phyloP scores from a whole-genome alignment of 768 basidiomycete genomes.

The Pleurotus platypus region DNA sequence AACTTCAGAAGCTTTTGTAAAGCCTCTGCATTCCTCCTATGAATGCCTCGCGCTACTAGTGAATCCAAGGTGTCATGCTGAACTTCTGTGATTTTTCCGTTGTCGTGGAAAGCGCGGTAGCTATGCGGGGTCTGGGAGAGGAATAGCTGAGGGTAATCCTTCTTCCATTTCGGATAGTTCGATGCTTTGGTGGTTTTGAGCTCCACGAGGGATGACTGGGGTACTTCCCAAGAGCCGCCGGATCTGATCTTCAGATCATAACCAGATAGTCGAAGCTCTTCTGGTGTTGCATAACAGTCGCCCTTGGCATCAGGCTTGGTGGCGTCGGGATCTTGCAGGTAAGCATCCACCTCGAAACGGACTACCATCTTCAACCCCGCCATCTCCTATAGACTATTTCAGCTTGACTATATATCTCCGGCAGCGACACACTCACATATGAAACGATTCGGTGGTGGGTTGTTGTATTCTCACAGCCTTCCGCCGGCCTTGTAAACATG shows the following conservation, averaged over 20 bases:
- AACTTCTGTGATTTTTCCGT: conserved; percentile 49
- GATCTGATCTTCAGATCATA: conserved; percentile 14
- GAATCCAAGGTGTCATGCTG: conserved; percentile 38
- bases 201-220: conserved; percentile 42
- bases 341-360: conserved; percentile 56
- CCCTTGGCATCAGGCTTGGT: conserved; percentile 14
- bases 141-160: conserved; percentile 62
- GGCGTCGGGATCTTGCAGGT: conserved; percentile 19
- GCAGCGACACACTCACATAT: conserved; percentile 45
- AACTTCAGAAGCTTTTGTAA: conserved; percentile 35
- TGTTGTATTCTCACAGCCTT: conserved; percentile 44
- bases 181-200: conserved; percentile 38
- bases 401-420: no score
- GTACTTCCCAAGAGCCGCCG: conserved; percentile 30
- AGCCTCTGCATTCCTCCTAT: conserved; percentile 26
- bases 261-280: conserved; percentile 22
- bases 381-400: conserved; percentile 39
- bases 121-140: conserved; percentile 65
- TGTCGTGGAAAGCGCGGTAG: conserved; percentile 53
- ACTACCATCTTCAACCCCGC: conserved; percentile 58
- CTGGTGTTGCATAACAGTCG: background rate
- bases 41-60: conserved; percentile 27
- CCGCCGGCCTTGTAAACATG: conserved; percentile 42
- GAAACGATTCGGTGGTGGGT: conserved; percentile 62
- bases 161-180: conserved; percentile 45